Percentiles rank a stretch among this genome's conserved stretches.
Evolutionary conservation across 768 basidiomycete genomes (phyloP).

Genomic region (Hydnum rufescens): DNA sequence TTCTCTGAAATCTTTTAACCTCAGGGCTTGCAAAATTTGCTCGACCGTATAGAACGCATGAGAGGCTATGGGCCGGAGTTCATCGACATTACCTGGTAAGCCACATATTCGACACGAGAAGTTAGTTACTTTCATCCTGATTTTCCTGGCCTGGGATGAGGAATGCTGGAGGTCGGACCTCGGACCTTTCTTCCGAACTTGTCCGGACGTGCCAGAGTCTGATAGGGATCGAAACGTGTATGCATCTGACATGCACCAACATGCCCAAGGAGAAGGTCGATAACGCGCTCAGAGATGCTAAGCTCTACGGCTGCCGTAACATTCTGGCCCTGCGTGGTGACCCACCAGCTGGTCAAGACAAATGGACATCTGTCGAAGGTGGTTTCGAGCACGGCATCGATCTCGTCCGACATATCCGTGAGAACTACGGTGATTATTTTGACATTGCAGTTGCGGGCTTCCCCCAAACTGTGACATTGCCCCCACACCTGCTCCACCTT

Average conservation of each 20-base stretch:
- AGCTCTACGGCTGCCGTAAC: constrained; percentile 73
- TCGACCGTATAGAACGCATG: constrained; percentile 99
- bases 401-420: constrained; percentile 74
- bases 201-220: constrained; percentile 85
- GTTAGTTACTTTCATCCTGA: not conserved
- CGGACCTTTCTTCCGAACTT: constrained; percentile 82
- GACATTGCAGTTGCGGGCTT: constrained; percentile 90
- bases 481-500: constrained; percentile 48
- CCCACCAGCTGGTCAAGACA: constrained; percentile 69
- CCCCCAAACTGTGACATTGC: constrained; percentile 59
- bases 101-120: constrained; percentile 4
- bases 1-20: not conserved
- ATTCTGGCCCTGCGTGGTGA: constrained; percentile 87
- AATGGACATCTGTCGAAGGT: constrained; percentile 82
- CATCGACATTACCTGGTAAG: constrained; percentile 89
- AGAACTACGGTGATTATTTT: constrained; percentile 75
- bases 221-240: constrained; percentile 91
- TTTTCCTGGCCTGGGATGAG: constrained; percentile 22
- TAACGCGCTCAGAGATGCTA: constrained; percentile 72
- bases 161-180: constrained; percentile 94
- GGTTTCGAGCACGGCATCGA: constrained; percentile 85
- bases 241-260: constrained; percentile 98
- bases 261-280: constrained; percentile 96
- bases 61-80: constrained; percentile 87
- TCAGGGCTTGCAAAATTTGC: constrained; percentile 82